Conservation (phyloP, 2,329 filamentous ascomycete genomes). For the Drechmeria coniospora region DNA sequence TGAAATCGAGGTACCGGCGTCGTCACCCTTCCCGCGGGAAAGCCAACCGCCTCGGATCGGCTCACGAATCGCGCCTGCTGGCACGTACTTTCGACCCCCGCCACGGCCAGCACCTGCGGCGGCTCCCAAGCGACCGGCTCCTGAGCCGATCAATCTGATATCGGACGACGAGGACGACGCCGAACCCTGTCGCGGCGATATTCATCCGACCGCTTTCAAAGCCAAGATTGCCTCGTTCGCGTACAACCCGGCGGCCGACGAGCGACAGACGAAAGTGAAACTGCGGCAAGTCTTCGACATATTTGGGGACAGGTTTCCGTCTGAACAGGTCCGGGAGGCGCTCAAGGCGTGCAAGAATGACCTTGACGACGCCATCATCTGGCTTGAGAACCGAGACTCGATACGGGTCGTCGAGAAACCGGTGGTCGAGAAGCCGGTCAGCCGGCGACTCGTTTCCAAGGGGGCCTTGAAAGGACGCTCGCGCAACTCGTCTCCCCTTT, state of each 20-base stretch:
- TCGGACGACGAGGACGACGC: constrained; percentile 30
- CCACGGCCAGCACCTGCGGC: constrained; percentile 11
- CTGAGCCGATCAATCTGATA: constrained; percentile 29
- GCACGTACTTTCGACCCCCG: constrained; percentile 51
- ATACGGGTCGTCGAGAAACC: too few species aligned
- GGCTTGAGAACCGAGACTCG: constrained; percentile 13
- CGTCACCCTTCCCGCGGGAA: constrained; percentile 52
- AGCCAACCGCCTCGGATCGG: constrained; percentile 20
- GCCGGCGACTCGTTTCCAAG: constrained; percentile 17
- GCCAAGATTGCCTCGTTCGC: constrained; percentile 21
- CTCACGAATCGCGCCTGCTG: constrained; percentile 57
- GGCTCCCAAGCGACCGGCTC: constrained; percentile 19
- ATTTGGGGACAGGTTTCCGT: constrained; percentile 15
- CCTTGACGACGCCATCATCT: constrained; percentile 18
- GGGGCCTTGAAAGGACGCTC: constrained; percentile 9
- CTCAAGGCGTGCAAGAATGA: constrained; percentile 17
- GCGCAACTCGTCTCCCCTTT: constrained; percentile 4
- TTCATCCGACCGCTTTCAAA: constrained; percentile 43
- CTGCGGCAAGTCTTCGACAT: constrained; percentile 22
- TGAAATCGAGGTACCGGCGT: constrained; percentile 69
- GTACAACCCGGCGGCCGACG: constrained; percentile 32
- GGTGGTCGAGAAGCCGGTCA: constrained; percentile 10
- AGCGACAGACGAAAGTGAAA: constrained; percentile 18
- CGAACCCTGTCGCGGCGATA: constrained; percentile 42
- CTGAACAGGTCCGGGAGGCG: constrained; percentile 17